Evolutionary conservation across 1,284 basidiomycete species (phyloP).

Genomic region (Austroboletus niveus): DNA sequence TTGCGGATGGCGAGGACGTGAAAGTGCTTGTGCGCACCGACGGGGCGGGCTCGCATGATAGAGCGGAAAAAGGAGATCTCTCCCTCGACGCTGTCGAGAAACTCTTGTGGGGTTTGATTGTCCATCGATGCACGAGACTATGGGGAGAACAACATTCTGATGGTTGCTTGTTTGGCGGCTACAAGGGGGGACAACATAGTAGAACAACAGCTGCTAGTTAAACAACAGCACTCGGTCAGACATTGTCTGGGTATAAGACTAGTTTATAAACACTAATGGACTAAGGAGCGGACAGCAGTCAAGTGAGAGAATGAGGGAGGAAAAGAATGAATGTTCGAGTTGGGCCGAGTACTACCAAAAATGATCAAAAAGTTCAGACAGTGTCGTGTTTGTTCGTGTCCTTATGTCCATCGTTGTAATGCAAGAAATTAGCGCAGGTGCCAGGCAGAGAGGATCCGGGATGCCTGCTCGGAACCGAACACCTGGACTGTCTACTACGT

Average conservation of each 20-base stretch:
- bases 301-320: conserved; percentile 18
- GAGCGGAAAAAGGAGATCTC: conserved; percentile 80
- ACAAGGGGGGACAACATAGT: conserved; percentile 9
- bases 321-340: conserved; percentile 7
- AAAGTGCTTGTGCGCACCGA: conserved; percentile 78
- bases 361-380: conserved; percentile 14
- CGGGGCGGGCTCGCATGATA: conserved; percentile 71
- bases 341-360: conserved; percentile 13
- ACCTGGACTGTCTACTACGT: conserved; percentile 9
- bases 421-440: conserved; percentile 21
- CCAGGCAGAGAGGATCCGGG: neutral
- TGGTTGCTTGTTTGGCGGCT: conserved; percentile 17
- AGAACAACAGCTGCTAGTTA: conserved; percentile 23
- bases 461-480: conserved; percentile 2
- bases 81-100: conserved; percentile 71
- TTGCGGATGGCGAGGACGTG: conserved; percentile 73
- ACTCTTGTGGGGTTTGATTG: conserved; percentile 33
- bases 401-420: conserved; percentile 21
- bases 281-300: conserved; percentile 23
- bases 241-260: conserved; percentile 25
- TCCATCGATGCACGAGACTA: conserved; percentile 20
- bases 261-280: conserved; percentile 23
- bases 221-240: conserved; percentile 16
- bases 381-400: conserved; percentile 9
- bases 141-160: neutral